phyloP scores from a whole-genome alignment of 2,329 filamentous ascomycete species.

The Hymenoscyphus fraxineus region DNA sequence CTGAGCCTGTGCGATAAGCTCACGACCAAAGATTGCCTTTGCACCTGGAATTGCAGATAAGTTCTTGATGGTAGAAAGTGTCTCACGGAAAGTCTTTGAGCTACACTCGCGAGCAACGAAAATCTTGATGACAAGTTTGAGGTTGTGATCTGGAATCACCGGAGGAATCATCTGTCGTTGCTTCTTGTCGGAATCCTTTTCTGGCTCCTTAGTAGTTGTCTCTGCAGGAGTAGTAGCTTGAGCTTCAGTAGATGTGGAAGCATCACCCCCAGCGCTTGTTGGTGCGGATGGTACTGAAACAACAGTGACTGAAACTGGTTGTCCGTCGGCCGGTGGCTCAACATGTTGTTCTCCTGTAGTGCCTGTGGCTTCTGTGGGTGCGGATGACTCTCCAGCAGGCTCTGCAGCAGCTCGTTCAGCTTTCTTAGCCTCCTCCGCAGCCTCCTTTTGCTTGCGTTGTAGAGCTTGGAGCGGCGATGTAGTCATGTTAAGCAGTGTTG shows the following conservation, averaged over 20 bases:
- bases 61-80: slow-evolving; percentile 97
- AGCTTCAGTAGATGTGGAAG: slow-evolving; percentile 22
- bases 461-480: slow-evolving; percentile 80
- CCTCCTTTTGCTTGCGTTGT: slow-evolving; percentile 78
- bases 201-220: slow-evolving; percentile 22
- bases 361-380: neutral
- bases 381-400: slow-evolving; percentile 18
- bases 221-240: slow-evolving; percentile 25
- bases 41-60: slow-evolving; percentile 88
- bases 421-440: slow-evolving; percentile 51
- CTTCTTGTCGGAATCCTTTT: slow-evolving; percentile 34
- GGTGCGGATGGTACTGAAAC: slow-evolving; percentile 12
- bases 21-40: slow-evolving; percentile 86
- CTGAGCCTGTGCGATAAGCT: slow-evolving; percentile 84
- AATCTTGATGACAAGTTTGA: slow-evolving; percentile 93
- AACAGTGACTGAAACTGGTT: slow-evolving; percentile 9
- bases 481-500: slow-evolving; percentile 80
- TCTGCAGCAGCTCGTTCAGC: slow-evolving; percentile 13
- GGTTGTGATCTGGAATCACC: slow-evolving; percentile 80
- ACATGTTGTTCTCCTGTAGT: slow-evolving; percentile 16
- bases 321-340: slow-evolving; percentile 14
- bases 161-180: slow-evolving; percentile 67
- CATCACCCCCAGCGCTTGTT: slow-evolving; percentile 19
- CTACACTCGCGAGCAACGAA: slow-evolving; percentile 95
- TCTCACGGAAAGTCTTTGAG: slow-evolving; percentile 96